Percentiles rank a stretch among this genome's conserved stretches.
phyloP scores from a whole-genome alignment of 306 rosid species.

The Castanospermum australe region DNA sequence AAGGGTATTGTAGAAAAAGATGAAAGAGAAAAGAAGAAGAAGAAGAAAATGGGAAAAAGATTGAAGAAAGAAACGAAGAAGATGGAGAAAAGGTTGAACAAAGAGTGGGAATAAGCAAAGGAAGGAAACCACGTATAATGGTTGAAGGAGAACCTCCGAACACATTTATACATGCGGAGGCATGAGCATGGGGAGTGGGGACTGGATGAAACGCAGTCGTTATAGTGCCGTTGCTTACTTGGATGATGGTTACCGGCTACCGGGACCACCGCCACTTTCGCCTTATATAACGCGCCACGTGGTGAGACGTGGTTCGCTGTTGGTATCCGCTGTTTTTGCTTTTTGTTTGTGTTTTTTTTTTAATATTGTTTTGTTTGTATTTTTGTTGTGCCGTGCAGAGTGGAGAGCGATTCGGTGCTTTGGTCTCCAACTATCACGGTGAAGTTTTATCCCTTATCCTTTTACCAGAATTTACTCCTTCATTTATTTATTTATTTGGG shows the following conservation, averaged over 20 bases:
- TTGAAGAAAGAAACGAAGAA: neutral
- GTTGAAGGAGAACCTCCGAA: constrained; percentile 8
- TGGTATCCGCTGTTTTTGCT: neutral
- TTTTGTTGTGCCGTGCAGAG: too few species aligned
- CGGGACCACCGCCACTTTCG: constrained; percentile 13
- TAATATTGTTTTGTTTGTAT: too few species aligned
- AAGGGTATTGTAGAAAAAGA: too few species aligned
- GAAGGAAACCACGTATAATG: neutral
- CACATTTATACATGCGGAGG: too few species aligned
- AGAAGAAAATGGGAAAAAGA: neutral
- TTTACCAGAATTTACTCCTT: neutral
- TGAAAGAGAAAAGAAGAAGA: neutral
- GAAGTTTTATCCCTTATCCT: constrained; percentile 33
- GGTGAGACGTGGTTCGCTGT: constrained; percentile 12
- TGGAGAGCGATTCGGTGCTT: too few species aligned
- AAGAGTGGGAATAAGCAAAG: neutral
- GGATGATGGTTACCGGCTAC: neutral
- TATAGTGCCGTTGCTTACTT: neutral
- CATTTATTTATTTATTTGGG: too few species aligned
- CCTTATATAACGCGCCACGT: constrained; percentile 31
- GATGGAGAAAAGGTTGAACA: neutral
- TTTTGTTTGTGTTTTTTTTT: too few species aligned
- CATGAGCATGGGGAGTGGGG: too few species aligned
- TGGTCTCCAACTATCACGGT: constrained; percentile 4
- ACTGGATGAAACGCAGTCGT: constrained; percentile 52